Evolutionary conservation across 805 yeast species (phyloP), one percentile per base, ranked within the genome.

Genomic region (Saturnispora diversa): DNA sequence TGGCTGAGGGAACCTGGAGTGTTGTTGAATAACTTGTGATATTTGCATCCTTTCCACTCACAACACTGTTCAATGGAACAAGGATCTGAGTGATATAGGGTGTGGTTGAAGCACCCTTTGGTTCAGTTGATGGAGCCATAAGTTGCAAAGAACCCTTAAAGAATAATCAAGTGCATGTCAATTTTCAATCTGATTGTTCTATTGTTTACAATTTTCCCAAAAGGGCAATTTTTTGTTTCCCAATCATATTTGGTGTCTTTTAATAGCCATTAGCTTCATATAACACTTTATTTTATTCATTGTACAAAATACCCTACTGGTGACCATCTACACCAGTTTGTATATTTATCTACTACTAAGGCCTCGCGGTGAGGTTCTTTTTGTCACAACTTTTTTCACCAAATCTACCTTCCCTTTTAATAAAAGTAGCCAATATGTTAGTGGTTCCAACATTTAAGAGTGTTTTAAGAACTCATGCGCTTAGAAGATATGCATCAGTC

Each of bases 401-500:
- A 27, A 13, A 15, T n/a, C 30, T 7, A 12, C 15, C 30, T 12
- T 27, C 30, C 17, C n/a, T 19, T 13, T 17, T 10, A 1, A 29
- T 19, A 10, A 19, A 11, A 30, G 2, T 20, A 9, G 33, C 12
- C 5, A 20, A n/a, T 20, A 39, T 39, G 42, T 22, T 32, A 11
- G 27, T 35, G 21, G n/a, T 26, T 13, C 16, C 31, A 10, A 22
- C 34, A 7, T 23, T 20, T 6, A 32, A 10, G 26, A 9, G 10
- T 17, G 6, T 21, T 2, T 26, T 20, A n/a, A 32, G 17, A 16
- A 29, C 28, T 5, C 13, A 13, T 12, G 10, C 7, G 2, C 4
- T 16, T 16, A 40, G 34, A 26, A 44, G 55, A 28, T 42, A 49
- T 43, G 59, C 62, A 10, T 46, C 50, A 1, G 52, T 52, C 7